Base-by-base conservation (phyloP, 2,329 filamentous ascomycete genomes). In the Coniochaeta hoffmannii region DNA sequence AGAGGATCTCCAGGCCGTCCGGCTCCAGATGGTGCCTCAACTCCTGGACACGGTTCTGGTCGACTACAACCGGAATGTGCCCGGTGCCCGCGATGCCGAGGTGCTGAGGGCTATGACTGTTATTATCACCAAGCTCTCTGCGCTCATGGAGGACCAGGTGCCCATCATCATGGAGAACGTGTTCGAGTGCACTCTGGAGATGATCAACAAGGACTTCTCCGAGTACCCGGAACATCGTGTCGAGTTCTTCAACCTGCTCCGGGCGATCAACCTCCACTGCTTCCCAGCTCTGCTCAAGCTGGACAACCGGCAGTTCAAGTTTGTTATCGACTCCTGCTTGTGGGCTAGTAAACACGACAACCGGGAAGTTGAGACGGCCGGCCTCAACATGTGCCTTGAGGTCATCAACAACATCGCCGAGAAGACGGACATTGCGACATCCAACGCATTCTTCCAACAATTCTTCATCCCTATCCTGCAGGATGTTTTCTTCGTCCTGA, bases 271-370 rank as follows among this genome's bases (percentile, higher is more conserved):
- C 72, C 76, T 97, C 50, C 90, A 96, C 71, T 99, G 94, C 73
- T 99, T 99, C 85, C 90, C 90, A 50, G 85, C 94, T 1, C 81
- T 99, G 22, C 80, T 99, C 62, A 95, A 96, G 73, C 85, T 99
- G 32, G 93, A 99, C 69, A 93, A 90, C 66, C 86, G 90, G 57
- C 94, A 97, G 68, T 99, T 99, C 84, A 99, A 99, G 76, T 96
- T 97, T 68, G 92, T 99, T 65, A 97, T 99, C 62, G 94, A 99
- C 71, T 96, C 93, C 34, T 99, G 95, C 79, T 91, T 97, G 81
- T 99, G 94, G 95, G 94, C 95, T n/a, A 97, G 93, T 78, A 99
- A 99, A 78, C 94, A 99, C 73, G 94, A 99, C 76, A 99, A 99
- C 74, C 89, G 94, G 58, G 91, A 97, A 68, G 94, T 99, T 30